Conservation (phyloP, 352 stramenopile genomes). For the Phytophthora macrochlamydospora region DNA sequence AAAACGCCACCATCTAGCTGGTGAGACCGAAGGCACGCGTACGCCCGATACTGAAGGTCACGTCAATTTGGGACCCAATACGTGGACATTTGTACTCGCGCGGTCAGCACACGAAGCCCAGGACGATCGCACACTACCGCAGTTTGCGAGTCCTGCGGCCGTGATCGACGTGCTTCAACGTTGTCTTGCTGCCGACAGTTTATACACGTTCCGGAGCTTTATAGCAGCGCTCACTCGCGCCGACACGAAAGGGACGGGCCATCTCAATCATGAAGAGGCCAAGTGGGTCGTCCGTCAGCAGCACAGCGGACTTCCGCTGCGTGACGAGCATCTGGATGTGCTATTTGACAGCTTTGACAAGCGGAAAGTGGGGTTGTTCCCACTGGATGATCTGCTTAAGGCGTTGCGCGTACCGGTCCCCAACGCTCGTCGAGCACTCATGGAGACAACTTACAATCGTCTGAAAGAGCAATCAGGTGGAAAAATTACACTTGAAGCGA, state of each 20-base stretch:
- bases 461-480: conserved; percentile 39
- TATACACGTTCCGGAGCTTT: conserved; percentile 68
- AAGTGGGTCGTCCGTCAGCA: conserved; percentile 67
- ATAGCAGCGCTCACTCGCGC: conserved; percentile 44
- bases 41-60: conserved; percentile 74
- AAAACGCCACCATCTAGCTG: conserved; percentile 75
- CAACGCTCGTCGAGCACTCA: conserved; percentile 35
- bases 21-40: conserved; percentile 58
- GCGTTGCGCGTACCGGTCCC: conserved; percentile 46
- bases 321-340: conserved; percentile 78
- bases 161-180: conserved; percentile 58
- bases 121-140: conserved; percentile 52
- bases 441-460: conserved; percentile 52
- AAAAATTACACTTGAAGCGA: conserved; percentile 46
- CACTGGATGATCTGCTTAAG: conserved; percentile 46
- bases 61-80: conserved; percentile 51
- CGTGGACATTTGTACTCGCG: conserved; percentile 71
- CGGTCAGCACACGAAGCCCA: conserved; percentile 37
- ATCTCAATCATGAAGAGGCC: conserved; percentile 68
- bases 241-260: conserved; percentile 52
- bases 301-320: conserved; percentile 50
- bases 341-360: conserved; percentile 77
- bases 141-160: conserved; percentile 42
- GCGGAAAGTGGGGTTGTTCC: conserved; percentile 66
- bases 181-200: conserved; percentile 56